Percentiles rank a stretch among this genome's conserved stretches.
phyloP scores from a whole-genome alignment of 1,284 basidiomycete species.

The Pseudozyma hubeiensis region DNA sequence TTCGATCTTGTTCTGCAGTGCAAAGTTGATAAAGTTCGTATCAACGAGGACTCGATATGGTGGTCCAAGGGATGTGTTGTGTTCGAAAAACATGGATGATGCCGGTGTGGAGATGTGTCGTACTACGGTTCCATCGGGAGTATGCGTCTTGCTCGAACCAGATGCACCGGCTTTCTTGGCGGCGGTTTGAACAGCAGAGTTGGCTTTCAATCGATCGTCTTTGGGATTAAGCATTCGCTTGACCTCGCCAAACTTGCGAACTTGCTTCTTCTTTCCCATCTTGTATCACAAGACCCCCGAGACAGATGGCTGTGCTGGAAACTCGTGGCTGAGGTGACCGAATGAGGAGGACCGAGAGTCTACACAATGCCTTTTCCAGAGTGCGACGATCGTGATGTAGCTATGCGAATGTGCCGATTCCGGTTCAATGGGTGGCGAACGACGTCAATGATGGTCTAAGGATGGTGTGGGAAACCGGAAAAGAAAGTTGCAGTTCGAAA shows the following conservation, averaged over 20 bases:
- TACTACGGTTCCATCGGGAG: conserved; percentile 47
- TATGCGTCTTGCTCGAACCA: conserved; percentile 8
- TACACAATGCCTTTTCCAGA: too few species aligned
- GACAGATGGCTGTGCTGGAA: too few species aligned
- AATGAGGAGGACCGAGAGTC: not conserved
- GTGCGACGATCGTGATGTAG: too few species aligned
- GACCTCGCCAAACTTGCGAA: conserved; percentile 91
- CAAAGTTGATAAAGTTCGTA: conserved; percentile 99
- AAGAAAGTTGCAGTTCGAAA: not conserved
- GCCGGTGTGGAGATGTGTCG: conserved; percentile 69
- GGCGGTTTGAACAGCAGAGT: conserved; percentile 70
- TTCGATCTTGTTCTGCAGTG: conserved; percentile 97
- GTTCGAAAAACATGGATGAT: conserved; percentile 91
- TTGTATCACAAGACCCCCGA: conserved; percentile 1
- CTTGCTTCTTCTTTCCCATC: conserved; percentile 90
- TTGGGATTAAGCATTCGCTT: conserved; percentile 96
- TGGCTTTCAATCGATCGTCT: conserved; percentile 87
- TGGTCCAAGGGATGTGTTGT: conserved; percentile 94
- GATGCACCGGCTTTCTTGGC: conserved; percentile 36
- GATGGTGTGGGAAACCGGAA: not conserved
- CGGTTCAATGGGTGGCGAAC: not conserved
- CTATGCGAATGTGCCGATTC: too few species aligned
- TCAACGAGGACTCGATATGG: conserved; percentile 98
- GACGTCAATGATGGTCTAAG: not conserved
- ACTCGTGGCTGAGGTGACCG: not conserved